A percentile compares a stretch with the other conserved stretches of the same genome.
Conservation (phyloP, 2,329 filamentous ascomycete genomes). For the Trichoderma sp. region DNA sequence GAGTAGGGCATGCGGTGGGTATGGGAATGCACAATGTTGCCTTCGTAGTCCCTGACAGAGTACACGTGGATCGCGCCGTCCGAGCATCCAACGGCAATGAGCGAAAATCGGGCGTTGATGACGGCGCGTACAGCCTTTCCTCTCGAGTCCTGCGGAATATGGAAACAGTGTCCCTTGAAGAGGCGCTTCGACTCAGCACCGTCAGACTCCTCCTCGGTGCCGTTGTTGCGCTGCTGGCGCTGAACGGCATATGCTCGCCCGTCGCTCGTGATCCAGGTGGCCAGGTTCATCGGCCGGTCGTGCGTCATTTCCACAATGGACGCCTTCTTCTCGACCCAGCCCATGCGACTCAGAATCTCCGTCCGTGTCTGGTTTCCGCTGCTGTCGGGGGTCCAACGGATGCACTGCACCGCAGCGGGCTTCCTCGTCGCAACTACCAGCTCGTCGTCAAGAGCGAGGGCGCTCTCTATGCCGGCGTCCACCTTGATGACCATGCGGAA, state of each 20-base stretch:
- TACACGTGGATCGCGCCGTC: conserved; percentile 87
- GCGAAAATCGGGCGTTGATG: conserved; percentile 92
- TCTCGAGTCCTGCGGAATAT: conserved; percentile 63
- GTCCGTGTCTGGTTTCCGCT: conserved; percentile 84
- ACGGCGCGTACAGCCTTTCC: conserved; percentile 72
- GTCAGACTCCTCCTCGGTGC: conserved; percentile 46
- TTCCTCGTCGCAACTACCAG: conserved; percentile 88
- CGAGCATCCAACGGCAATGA: conserved; percentile 82
- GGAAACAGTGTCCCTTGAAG: conserved; percentile 91
- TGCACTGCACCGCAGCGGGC: conserved; percentile 94
- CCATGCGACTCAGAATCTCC: conserved; percentile 84
- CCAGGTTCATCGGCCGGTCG: conserved; percentile 93
- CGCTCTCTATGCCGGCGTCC: conserved; percentile 88
- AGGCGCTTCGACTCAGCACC: conserved; percentile 63
- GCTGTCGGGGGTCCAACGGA: conserved; percentile 87
- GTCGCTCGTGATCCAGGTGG: conserved; percentile 88
- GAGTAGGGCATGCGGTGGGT: conserved; percentile 72
- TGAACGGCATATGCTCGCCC: conserved; percentile 91
- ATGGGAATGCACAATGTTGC: conserved; percentile 88
- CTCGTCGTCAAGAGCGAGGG: conserved; percentile 88
- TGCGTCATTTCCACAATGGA: conserved; percentile 83
- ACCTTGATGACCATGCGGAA: conserved; percentile 99
- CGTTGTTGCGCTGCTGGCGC: conserved; percentile 52
- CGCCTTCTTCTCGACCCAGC: conserved; percentile 78
- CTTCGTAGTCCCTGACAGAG: conserved; percentile 86